A percentile compares a stretch with the other conserved stretches of the same genome.
These are phyloP conservation scores for Phialophora tarda DNA, from an alignment of 2,329 filamentous ascomycete genomes.

Conservation along the genomic window DNA sequence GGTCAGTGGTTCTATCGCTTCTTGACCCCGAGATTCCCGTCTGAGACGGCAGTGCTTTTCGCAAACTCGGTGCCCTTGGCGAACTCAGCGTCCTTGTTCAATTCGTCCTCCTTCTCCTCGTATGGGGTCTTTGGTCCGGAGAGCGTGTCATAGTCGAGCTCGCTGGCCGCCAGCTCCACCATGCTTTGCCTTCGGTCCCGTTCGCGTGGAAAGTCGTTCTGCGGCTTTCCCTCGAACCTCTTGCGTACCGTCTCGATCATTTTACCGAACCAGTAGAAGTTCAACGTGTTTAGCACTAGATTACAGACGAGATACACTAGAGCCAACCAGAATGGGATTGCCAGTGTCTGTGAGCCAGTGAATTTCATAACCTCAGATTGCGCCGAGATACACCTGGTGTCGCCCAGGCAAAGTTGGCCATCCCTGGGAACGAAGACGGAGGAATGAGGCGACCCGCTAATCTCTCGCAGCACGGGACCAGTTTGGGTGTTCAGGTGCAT, in stretches of 20 bases:
- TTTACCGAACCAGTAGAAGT: conserved; percentile 71
- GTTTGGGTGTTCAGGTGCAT: conserved; percentile 50
- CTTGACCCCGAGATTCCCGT: conserved; percentile 17
- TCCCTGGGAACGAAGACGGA: conserved; percentile 41
- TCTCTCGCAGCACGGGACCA: conserved; percentile 42
- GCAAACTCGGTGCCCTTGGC: conserved; percentile 2
- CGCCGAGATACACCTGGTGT: conserved; percentile 48
- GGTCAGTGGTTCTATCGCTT: conserved; percentile 19
- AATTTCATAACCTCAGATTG: conserved; percentile 58
- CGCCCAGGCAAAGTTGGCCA: conserved; percentile 45
- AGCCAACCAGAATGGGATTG: conserved; percentile 64
- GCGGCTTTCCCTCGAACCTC: conserved; percentile 60
- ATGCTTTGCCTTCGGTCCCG: conserved; percentile 38
- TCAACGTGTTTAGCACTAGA: conserved; percentile 65
- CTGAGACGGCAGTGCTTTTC: conserved; percentile 27
- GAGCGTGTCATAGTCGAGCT: conserved; percentile 41
- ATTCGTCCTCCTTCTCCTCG: conserved; percentile 24
- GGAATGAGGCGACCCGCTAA: conserved; percentile 22
- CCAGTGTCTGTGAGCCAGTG: conserved; percentile 46
- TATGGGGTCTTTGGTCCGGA: conserved; percentile 35
- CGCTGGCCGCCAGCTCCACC: conserved; percentile 36
- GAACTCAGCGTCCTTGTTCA: conserved; percentile 8
- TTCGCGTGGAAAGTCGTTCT: conserved; percentile 40
- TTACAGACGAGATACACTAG: conserved; percentile 64
- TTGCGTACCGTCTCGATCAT: conserved; percentile 70